A percentile compares a stretch with the other conserved stretches of the same genome.
Conservation (phyloP, 495 filamentous ascomycete genomes). For the Tuber microsphaerosporum region DNA sequence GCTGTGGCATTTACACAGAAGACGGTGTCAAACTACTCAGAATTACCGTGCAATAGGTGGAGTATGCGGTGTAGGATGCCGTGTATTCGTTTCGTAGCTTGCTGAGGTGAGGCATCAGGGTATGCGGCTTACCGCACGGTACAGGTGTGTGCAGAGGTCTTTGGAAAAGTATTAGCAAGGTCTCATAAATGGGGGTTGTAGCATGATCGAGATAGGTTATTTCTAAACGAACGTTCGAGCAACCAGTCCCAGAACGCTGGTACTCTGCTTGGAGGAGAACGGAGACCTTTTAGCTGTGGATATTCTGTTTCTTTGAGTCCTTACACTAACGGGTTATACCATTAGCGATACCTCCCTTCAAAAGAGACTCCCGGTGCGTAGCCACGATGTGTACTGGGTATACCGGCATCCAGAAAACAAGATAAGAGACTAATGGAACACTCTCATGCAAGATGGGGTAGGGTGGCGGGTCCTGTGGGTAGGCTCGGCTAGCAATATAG, state of each 20-base stretch:
- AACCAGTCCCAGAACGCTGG: conserved; percentile 8
- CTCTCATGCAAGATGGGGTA: too few relatives aligned
- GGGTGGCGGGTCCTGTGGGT: too few relatives aligned
- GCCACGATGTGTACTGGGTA: too few relatives aligned
- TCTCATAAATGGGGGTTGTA: conserved; percentile 65
- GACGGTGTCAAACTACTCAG: conserved; percentile 74
- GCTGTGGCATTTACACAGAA: conserved; percentile 92
- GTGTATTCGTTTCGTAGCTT: conserved; percentile 48
- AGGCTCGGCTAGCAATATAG: too few relatives aligned
- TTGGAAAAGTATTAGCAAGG: conserved; percentile 65
- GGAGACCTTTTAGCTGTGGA: conserved; percentile 70
- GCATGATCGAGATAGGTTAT: conserved; percentile 89
- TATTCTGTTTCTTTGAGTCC: conserved; percentile 60
- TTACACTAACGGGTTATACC: conserved; percentile 63
- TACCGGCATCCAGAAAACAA: too few relatives aligned
- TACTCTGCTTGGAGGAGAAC: background rate
- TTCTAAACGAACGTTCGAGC: conserved; percentile 44
- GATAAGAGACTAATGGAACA: too few relatives aligned
- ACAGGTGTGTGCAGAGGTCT: conserved; percentile 70
- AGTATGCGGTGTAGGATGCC: conserved; percentile 51
- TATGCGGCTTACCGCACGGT: conserved; percentile 76
- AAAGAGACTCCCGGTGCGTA: background rate
- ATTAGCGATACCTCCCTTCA: conserved; percentile 17
- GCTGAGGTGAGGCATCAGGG: conserved; percentile 73
- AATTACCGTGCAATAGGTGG: conserved; percentile 72